phyloP scores from a whole-genome alignment of 73 alveolate genomes.

The Paramecium caudatum region DNA sequence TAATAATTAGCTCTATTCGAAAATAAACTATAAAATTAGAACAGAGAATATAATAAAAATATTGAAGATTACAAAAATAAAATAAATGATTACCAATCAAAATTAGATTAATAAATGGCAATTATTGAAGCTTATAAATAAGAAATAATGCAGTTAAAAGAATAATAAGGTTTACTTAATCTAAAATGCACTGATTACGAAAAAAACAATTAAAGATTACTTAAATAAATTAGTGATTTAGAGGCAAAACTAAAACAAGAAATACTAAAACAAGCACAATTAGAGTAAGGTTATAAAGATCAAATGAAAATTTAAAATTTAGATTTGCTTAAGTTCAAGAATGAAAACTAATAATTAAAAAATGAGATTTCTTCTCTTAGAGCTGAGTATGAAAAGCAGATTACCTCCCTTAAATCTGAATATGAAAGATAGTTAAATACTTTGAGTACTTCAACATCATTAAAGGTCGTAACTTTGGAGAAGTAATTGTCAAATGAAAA shows the following conservation, averaged over 20 bases:
- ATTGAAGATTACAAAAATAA: background rate
- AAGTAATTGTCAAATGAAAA: background rate
- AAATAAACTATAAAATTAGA: background rate
- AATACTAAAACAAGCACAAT: too few relatives aligned
- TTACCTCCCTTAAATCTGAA: background rate
- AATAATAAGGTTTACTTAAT: background rate
- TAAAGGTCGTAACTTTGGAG: background rate
- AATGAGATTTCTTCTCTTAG: background rate
- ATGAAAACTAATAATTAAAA: background rate
- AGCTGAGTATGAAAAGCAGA: too few relatives aligned
- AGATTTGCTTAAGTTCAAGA: background rate
- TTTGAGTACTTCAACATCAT: background rate
- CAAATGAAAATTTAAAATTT: background rate
- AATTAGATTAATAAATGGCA: background rate
- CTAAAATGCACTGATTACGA: too few relatives aligned
- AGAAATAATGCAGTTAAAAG: background rate
- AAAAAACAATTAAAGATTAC: too few relatives aligned
- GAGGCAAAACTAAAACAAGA: too few relatives aligned
- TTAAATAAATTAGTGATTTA: too few relatives aligned
- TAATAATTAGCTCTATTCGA: background rate
- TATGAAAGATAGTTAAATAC: background rate
- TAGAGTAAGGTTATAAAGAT: background rate
- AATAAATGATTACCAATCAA: background rate
- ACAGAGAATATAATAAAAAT: slow-evolving; percentile 3
- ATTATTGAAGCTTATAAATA: background rate